Evolutionary conservation across 768 basidiomycete species (phyloP).

Genomic region (Ramaria sp.): DNA sequence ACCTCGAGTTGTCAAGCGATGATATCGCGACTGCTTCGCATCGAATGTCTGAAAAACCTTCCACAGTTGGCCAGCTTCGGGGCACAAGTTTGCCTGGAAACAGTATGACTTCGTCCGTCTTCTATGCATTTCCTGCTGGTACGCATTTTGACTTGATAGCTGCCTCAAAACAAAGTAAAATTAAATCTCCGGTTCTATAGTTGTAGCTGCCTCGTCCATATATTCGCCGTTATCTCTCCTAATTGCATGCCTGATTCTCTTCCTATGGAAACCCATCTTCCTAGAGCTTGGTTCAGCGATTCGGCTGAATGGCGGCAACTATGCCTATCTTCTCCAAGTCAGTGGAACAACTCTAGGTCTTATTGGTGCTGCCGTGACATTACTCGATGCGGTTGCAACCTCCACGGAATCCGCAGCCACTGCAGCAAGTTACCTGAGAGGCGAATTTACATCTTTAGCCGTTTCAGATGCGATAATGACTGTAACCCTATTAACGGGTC

Average conservation of each 20-base stretch:
- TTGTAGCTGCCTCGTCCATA: background rate
- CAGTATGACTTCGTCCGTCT: conserved; percentile 47
- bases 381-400: conserved; percentile 65
- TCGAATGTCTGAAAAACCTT: conserved; percentile 19
- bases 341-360: conserved; percentile 32
- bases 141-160: conserved; percentile 28
- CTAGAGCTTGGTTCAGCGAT: conserved; percentile 60
- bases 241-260: conserved; percentile 47
- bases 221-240: conserved; percentile 56
- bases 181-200: background rate
- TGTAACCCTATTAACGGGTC: conserved; percentile 40
- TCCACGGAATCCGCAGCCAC: conserved; percentile 66
- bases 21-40: conserved; percentile 28
- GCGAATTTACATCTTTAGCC: conserved; percentile 52
- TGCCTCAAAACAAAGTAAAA: conserved; percentile 4
- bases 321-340: conserved; percentile 54
- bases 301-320: conserved; percentile 60
- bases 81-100: conserved; percentile 60
- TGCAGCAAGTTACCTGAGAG: conserved; percentile 53
- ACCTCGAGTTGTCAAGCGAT: conserved; percentile 32
- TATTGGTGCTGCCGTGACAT: conserved; percentile 50
- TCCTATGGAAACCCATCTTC: conserved; percentile 68
- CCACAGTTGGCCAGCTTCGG: conserved; percentile 48
- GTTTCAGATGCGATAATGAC: conserved; percentile 31
- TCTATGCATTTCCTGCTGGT: conserved; percentile 59